Conservation (phyloP, 2,329 filamentous ascomycete species). For the Penicillium nordicum region DNA sequence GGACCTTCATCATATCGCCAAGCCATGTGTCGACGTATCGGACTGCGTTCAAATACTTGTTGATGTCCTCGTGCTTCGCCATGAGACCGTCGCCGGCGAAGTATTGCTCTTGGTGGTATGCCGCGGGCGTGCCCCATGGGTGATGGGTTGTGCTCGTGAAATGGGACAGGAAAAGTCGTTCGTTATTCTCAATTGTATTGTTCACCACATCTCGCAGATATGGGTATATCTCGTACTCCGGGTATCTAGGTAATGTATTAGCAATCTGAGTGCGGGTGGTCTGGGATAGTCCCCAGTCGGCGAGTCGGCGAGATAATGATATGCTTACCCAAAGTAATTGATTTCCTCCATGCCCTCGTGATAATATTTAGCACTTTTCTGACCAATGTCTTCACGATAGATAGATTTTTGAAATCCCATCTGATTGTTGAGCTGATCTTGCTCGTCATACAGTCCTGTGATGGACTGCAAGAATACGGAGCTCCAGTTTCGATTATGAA, state of each 20-base stretch:
- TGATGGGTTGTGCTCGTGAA: slow-evolving; percentile 41
- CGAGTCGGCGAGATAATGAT: neutral
- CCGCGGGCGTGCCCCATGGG: slow-evolving; percentile 39
- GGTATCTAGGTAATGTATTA: slow-evolving; percentile 9
- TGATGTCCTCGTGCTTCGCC: slow-evolving; percentile 34
- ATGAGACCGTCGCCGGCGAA: slow-evolving; percentile 18
- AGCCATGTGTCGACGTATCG: slow-evolving; percentile 42
- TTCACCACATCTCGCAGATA: slow-evolving; percentile 32
- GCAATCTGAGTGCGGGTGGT: neutral
- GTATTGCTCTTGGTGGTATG: slow-evolving; percentile 28
- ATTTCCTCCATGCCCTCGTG: slow-evolving; percentile 28
- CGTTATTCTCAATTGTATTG: slow-evolving; percentile 22
- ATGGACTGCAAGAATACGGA: slow-evolving; percentile 32
- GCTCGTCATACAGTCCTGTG: slow-evolving; percentile 31
- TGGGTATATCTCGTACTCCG: slow-evolving; percentile 19
- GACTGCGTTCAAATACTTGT: slow-evolving; percentile 44
- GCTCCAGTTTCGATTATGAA: slow-evolving; percentile 29
- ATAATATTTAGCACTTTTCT: slow-evolving; percentile 32
- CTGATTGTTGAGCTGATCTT: slow-evolving; percentile 28
- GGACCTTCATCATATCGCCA: slow-evolving; percentile 38
- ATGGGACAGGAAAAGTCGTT: slow-evolving; percentile 31
- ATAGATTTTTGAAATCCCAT: slow-evolving; percentile 38
- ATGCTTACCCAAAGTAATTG: slow-evolving; percentile 45
- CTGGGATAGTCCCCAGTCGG: neutral
- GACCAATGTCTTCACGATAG: slow-evolving; percentile 28